Conservation (phyloP, 2,329 filamentous ascomycete genomes). For the Phaeophleospora eucalypticola region DNA sequence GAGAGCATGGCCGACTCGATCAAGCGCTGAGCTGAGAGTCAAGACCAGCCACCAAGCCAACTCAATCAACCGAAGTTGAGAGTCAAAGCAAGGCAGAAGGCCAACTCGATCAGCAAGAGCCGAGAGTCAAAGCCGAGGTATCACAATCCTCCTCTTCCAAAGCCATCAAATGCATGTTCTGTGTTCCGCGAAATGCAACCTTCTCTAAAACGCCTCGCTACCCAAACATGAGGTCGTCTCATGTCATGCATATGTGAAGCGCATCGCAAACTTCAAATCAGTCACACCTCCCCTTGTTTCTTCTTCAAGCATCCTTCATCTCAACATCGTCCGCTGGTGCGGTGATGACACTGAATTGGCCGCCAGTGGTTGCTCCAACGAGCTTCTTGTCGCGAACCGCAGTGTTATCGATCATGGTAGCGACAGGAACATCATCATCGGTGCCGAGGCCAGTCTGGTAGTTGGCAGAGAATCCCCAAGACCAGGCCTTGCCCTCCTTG, state of each 20-base stretch:
- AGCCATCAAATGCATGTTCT: neutral
- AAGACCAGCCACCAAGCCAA: neutral
- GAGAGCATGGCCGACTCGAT: neutral
- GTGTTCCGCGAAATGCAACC: neutral
- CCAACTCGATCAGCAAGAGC: neutral
- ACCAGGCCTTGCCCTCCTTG: conserved; percentile 64
- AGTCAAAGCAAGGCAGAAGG: neutral
- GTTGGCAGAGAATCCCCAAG: conserved; percentile 76
- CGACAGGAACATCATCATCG: conserved; percentile 72
- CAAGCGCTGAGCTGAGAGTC: neutral
- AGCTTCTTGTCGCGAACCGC: conserved; percentile 72
- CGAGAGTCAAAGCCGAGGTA: neutral
- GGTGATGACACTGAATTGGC: conserved; percentile 65
- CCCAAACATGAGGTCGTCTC: neutral
- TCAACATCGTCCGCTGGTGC: conserved; percentile 16
- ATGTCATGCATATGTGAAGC: neutral
- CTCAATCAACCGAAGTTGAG: neutral
- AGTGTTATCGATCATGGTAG: conserved; percentile 79
- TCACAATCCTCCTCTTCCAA: neutral
- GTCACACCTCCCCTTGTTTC: neutral
- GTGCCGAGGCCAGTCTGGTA: conserved; percentile 77
- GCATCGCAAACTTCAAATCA: neutral
- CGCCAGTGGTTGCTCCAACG: conserved; percentile 76
- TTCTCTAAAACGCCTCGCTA: conserved; percentile 1
- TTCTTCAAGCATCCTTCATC: conserved; percentile 11